A percentile compares a stretch with the other conserved stretches of the same genome.
Evolutionary conservation across 495 filamentous ascomycete genomes (phyloP).

Genomic region (Penicillium cinerascens): DNA sequence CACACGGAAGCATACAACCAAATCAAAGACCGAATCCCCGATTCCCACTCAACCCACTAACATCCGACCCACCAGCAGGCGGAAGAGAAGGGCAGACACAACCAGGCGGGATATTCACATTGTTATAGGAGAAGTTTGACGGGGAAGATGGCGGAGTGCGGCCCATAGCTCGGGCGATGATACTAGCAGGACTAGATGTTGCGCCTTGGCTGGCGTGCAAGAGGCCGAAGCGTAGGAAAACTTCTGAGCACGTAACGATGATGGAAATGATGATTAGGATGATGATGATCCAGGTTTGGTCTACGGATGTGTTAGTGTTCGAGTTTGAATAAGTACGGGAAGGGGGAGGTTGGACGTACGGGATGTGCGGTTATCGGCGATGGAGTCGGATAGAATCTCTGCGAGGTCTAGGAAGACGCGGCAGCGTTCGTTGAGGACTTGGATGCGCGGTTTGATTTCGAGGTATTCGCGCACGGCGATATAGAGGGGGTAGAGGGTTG

Average conservation of each 20-base stretch:
- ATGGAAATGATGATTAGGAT: constrained; percentile 88
- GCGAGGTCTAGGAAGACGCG: constrained; percentile 95
- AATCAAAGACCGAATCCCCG: constrained; percentile 6
- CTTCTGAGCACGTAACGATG: constrained; percentile 84
- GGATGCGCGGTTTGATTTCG: constrained; percentile 90
- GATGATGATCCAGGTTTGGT: constrained; percentile 97
- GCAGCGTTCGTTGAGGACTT: constrained; percentile 95
- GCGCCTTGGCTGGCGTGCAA: constrained; percentile 45
- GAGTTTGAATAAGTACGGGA: background rate
- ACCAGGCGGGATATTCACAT: constrained; percentile 17
- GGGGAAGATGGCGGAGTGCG: constrained; percentile 15
- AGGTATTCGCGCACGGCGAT: constrained; percentile 94
- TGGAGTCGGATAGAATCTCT: constrained; percentile 88
- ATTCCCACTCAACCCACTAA: constrained; percentile 7
- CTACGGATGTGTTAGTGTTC: constrained; percentile 22
- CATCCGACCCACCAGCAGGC: constrained; percentile 5
- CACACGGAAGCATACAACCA: background rate
- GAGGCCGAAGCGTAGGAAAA: constrained; percentile 81
- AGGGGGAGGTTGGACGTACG: constrained; percentile 31
- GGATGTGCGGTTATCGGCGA: constrained; percentile 92
- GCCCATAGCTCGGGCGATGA: constrained; percentile 24
- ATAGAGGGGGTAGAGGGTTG: constrained; percentile 91
- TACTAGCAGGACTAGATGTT: constrained; percentile 9
- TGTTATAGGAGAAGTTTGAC: constrained; percentile 12
- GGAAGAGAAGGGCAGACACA: constrained; percentile 26